Conservation (phyloP, 2,329 filamentous ascomycete genomes). For the Colletotrichum sp. region DNA sequence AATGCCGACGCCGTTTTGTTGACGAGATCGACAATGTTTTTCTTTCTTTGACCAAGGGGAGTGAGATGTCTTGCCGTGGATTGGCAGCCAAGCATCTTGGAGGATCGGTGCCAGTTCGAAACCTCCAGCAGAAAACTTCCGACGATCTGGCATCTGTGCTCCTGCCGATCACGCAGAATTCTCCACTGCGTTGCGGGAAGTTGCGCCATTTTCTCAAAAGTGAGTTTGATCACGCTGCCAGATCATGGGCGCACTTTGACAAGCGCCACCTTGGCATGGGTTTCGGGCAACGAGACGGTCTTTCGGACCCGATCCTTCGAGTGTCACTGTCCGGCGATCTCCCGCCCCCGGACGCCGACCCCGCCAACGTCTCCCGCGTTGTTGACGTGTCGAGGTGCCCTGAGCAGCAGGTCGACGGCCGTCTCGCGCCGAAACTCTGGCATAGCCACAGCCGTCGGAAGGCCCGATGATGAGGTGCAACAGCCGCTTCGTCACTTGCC, state of each 20-base stretch:
- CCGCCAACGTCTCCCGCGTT: not conserved
- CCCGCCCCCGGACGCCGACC: not conserved
- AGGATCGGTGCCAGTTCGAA: not conserved
- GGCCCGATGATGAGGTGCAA: not conserved
- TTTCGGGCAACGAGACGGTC: not conserved
- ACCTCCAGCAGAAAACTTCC: not conserved
- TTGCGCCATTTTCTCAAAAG: not conserved
- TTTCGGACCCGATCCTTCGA: conserved; percentile 1
- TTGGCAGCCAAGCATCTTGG: not conserved
- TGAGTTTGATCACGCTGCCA: conserved; percentile 2
- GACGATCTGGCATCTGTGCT: conserved; percentile 6
- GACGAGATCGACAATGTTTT: not conserved
- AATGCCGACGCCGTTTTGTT: not conserved
- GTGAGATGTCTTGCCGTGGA: not conserved
- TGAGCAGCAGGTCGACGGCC: not conserved
- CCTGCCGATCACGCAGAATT: not conserved
- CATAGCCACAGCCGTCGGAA: not conserved
- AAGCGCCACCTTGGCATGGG: not conserved
- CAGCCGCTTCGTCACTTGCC: not conserved
- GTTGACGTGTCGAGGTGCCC: not conserved
- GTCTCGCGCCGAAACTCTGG: not conserved
- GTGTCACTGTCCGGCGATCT: not conserved
- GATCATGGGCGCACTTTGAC: conserved; percentile 9
- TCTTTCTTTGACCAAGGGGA: not conserved
- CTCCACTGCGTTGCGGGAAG: not conserved